phyloP scores from a whole-genome alignment of 2,329 filamentous ascomycete species.

The Paecilomyces fulvus region DNA sequence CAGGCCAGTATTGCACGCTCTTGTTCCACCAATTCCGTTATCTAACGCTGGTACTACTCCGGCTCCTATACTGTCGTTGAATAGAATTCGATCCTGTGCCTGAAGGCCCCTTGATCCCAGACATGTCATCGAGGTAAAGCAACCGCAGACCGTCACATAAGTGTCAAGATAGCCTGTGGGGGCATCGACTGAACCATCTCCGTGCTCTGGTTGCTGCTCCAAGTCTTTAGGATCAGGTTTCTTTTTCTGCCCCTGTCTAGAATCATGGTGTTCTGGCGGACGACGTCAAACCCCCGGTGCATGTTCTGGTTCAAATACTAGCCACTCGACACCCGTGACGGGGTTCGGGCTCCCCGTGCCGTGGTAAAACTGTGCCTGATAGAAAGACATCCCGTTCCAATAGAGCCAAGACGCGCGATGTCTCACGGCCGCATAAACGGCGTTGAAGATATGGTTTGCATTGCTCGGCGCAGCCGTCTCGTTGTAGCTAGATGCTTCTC shows the following conservation, averaged over 20 bases:
- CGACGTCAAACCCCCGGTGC: constrained; percentile 47
- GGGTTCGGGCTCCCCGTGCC: constrained; percentile 40
- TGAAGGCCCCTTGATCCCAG: constrained; percentile 55
- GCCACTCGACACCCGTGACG: constrained; percentile 52
- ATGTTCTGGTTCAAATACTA: constrained; percentile 66
- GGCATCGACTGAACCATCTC: constrained; percentile 2
- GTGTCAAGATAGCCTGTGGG: constrained; percentile 54
- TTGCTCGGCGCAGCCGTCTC: neutral
- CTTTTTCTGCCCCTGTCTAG: too few species aligned
- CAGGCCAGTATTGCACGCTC: constrained; percentile 44
- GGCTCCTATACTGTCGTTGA: constrained; percentile 22
- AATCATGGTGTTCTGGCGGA: too few species aligned
- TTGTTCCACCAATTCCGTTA: constrained; percentile 22
- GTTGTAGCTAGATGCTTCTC: neutral
- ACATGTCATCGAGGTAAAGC: constrained; percentile 63
- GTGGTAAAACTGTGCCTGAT: constrained; percentile 58
- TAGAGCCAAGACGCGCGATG: constrained; percentile 61
- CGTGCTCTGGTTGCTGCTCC: neutral
- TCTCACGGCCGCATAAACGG: constrained; percentile 58
- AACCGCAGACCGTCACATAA: constrained; percentile 52
- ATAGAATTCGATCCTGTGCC: constrained; percentile 53
- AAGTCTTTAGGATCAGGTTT: too few species aligned
- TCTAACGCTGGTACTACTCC: neutral
- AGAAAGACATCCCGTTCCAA: constrained; percentile 64
- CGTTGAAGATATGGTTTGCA: constrained; percentile 52